Evolutionary conservation across 495 filamentous ascomycete species (phyloP).

Genomic region (Neurospora tetrasperma): DNA sequence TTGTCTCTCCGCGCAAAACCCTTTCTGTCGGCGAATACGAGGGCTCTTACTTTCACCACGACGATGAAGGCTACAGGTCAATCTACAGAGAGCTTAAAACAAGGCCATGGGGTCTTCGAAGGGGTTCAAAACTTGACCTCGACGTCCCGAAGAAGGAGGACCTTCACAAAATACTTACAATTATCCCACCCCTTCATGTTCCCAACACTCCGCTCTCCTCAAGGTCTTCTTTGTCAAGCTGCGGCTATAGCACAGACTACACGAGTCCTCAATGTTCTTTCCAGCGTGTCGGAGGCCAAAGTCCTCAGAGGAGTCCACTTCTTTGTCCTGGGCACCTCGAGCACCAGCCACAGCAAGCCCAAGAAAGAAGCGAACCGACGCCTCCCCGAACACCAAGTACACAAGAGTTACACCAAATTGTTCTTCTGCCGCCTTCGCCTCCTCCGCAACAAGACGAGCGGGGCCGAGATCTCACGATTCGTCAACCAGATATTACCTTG

Average conservation of each 20-base stretch:
- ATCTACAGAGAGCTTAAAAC: conserved; percentile 13
- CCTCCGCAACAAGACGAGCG: conserved; percentile 8
- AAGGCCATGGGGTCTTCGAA: conserved; percentile 21
- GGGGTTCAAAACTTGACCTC: conserved; percentile 28
- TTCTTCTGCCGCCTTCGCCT: conserved; percentile 9
- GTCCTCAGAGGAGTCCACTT: conserved; percentile 18
- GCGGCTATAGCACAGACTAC: conserved; percentile 19
- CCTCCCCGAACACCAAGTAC: no score
- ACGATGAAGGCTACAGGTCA: conserved; percentile 14
- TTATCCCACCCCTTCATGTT: conserved; percentile 32
- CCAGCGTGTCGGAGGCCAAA: conserved; percentile 11
- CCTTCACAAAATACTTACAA: conserved; percentile 25
- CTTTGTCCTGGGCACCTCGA: conserved; percentile 18
- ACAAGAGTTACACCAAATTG: neutral
- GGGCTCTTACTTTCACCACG: conserved; percentile 21
- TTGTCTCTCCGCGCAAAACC: conserved; percentile 29
- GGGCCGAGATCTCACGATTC: neutral
- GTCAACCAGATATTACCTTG: neutral
- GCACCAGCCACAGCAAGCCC: conserved; percentile 3
- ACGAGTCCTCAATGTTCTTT: conserved; percentile 17
- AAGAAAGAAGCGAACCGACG: conserved; percentile 9
- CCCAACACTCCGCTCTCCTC: conserved; percentile 39
- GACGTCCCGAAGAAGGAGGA: conserved; percentile 30
- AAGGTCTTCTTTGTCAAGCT: conserved; percentile 37
- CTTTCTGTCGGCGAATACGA: conserved; percentile 22